Percentiles rank a stretch among this genome's conserved stretches.
These are phyloP conservation scores for Termitomyces sp. DNA, from an alignment of 768 basidiomycete species.

Conservation along the genomic window DNA sequence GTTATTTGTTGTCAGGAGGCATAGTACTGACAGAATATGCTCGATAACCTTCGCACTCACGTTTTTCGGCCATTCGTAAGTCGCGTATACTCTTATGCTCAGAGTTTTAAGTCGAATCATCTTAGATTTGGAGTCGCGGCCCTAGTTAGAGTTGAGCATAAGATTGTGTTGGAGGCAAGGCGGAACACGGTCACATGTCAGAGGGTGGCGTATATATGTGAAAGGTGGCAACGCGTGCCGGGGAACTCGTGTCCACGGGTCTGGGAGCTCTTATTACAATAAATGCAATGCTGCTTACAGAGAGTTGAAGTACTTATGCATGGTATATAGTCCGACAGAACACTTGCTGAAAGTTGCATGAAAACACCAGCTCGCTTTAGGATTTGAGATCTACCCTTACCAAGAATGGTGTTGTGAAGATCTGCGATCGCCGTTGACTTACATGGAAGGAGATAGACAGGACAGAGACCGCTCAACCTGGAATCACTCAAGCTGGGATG, in stretches of 20 bases:
- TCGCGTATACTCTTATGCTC: conserved; percentile 2
- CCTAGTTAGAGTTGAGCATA: neutral
- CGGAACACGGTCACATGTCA: conserved; percentile 7
- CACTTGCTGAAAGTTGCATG: neutral
- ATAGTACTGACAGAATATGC: conserved; percentile 9
- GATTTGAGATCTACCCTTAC: neutral
- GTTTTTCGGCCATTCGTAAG: neutral
- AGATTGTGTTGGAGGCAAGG: neutral
- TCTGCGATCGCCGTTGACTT: neutral
- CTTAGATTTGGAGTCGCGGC: neutral
- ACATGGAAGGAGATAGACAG: neutral
- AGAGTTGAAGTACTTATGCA: neutral
- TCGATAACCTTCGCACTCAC: conserved; percentile 8
- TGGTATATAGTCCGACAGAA: neutral
- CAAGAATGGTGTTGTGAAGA: neutral
- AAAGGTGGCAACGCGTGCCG: neutral
- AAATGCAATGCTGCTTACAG: neutral
- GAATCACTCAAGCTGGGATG: neutral
- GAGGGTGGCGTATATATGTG: conserved; percentile 5
- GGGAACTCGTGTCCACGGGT: neutral
- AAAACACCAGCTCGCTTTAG: neutral
- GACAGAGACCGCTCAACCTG: neutral
- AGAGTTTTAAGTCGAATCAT: conserved; percentile 1
- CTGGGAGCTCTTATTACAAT: neutral
- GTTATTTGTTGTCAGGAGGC: conserved; percentile 6